Percentiles rank a stretch among this genome's conserved stretches.
phyloP scores from a whole-genome alignment of 257 asterid species.

The Phtheirospermum japonicum region DNA sequence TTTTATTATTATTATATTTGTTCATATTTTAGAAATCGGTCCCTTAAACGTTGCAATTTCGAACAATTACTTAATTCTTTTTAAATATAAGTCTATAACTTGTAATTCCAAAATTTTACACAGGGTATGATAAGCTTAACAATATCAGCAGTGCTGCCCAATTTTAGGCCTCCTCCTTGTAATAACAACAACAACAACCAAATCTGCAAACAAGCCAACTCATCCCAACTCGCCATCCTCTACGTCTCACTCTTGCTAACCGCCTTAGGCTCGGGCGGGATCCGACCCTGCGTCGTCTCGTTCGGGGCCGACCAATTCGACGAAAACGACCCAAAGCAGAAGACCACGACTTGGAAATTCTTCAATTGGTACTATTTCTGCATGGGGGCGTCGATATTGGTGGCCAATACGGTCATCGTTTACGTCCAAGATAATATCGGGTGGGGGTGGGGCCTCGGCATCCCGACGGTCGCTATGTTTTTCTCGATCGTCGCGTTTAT shows the following conservation, averaged over 20 bases:
- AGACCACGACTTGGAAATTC: slow-evolving; percentile 70
- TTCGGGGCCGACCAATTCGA: slow-evolving; percentile 87
- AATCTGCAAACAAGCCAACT: slow-evolving; percentile 51
- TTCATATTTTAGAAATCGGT: no score
- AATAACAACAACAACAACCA: slow-evolving; percentile 15
- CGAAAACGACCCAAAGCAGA: slow-evolving; percentile 61
- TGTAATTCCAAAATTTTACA: slow-evolving; percentile 1
- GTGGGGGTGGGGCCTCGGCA: slow-evolving; percentile 89
- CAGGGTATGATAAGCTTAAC: slow-evolving; percentile 82
- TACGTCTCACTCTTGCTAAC: slow-evolving; percentile 60
- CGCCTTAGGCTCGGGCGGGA: slow-evolving; percentile 76
- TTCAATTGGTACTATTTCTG: slow-evolving; percentile 89
- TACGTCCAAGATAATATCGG: slow-evolving; percentile 67
- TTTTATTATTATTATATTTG: no score
- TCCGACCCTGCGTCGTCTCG: slow-evolving; percentile 77
- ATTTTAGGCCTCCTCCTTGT: slow-evolving; percentile 69
- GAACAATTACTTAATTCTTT: no score
- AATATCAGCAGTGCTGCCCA: slow-evolving; percentile 59
- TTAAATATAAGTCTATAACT: no score
- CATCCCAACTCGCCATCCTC: slow-evolving; percentile 60
- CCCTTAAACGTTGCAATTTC: no score
- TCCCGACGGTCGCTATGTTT: slow-evolving; percentile 66
- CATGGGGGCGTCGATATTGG: slow-evolving; percentile 74
- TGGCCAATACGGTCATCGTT: slow-evolving; percentile 71
- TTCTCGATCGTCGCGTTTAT: slow-evolving; percentile 53